Evolutionary conservation across 2,329 filamentous ascomycete species (phyloP).

Genomic region (Mollisiaceae sp.): DNA sequence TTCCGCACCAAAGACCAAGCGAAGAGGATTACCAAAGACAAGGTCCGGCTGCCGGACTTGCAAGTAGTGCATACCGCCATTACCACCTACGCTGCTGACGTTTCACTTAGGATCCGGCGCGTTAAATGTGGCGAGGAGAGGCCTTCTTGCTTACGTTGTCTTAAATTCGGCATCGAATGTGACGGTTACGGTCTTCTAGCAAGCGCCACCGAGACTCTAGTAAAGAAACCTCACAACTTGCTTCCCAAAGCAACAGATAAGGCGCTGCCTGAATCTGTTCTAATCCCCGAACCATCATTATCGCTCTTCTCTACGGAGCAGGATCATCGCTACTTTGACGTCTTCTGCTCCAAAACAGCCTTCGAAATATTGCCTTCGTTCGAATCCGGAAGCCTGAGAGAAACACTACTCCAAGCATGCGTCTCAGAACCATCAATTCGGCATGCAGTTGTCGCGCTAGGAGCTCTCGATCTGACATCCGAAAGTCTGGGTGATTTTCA

Average conservation of each 20-base stretch:
- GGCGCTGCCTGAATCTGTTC: no score
- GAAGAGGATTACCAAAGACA: constrained; percentile 21
- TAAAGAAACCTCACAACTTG: not conserved
- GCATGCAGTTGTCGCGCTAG: constrained; percentile 32
- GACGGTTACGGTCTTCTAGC: constrained; percentile 28
- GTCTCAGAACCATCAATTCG: constrained; percentile 26
- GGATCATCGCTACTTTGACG: constrained; percentile 29
- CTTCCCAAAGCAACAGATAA: constrained; percentile 11
- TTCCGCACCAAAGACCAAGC: constrained; percentile 11
- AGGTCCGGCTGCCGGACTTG: constrained; percentile 26
- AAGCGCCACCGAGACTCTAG: not conserved
- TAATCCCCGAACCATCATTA: constrained; percentile 7
- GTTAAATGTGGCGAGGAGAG: constrained; percentile 36
- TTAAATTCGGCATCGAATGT: constrained; percentile 30
- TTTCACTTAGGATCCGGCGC: constrained; percentile 24
- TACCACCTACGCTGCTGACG: constrained; percentile 3
- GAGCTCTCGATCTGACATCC: constrained; percentile 30
- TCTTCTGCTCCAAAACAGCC: constrained; percentile 28
- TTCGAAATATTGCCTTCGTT: constrained; percentile 29
- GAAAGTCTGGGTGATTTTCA: constrained; percentile 11
- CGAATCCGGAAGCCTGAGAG: constrained; percentile 15
- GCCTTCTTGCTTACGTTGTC: constrained; percentile 31
- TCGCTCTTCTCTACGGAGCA: constrained; percentile 21
- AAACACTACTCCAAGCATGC: constrained; percentile 31
- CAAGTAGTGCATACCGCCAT: constrained; percentile 15